These are phyloP conservation scores for Phytophthora parvispora DNA, from an alignment of 352 stramenopile species.

Conservation along the genomic window DNA sequence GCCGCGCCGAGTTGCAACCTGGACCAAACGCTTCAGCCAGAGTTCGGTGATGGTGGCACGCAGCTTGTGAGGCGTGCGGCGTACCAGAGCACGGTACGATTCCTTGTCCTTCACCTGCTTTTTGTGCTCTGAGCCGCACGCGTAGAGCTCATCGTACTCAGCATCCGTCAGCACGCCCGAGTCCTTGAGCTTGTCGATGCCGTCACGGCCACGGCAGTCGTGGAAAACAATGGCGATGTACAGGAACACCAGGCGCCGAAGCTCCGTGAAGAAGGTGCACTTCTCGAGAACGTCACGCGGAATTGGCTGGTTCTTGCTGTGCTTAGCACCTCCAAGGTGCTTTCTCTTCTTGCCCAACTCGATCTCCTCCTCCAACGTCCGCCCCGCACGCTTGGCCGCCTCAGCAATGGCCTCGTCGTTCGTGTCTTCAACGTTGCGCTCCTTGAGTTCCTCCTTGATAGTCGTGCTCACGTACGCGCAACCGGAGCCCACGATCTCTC, in stretches of 20 bases:
- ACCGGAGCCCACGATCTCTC: conserved; percentile 68
- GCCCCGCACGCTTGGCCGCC: conserved; percentile 4
- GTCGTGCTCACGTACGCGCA: conserved; percentile 70
- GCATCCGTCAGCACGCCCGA: conserved; percentile 61
- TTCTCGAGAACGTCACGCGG: conserved; percentile 66
- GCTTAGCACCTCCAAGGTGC: conserved; percentile 2
- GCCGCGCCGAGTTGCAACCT: conserved; percentile 60
- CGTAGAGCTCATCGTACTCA: conserved; percentile 77
- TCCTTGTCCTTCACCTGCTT: conserved; percentile 39
- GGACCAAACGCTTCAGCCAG: conserved; percentile 76
- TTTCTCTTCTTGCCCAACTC: conserved; percentile 14
- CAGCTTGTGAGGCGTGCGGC: conserved; percentile 71
- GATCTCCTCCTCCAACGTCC: conserved; percentile 3
- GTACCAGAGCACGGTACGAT: conserved; percentile 61
- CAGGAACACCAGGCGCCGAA: conserved; percentile 78
- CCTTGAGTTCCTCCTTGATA: conserved; percentile 29
- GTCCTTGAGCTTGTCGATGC: conserved; percentile 68
- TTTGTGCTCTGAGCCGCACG: conserved; percentile 63
- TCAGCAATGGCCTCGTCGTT: conserved; percentile 2
- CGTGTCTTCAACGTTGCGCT: conserved; percentile 9
- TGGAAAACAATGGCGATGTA: conserved; percentile 89
- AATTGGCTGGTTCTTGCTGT: conserved; percentile 34
- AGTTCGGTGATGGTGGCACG: conserved; percentile 78
- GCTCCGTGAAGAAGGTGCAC: conserved; percentile 76
- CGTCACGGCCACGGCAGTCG: conserved; percentile 67